Evolutionary conservation across 371 early-diverging fungal genomes (phyloP), one percentile per base, ranked within the genome.

Genomic region (Smittium culicis): DNA sequence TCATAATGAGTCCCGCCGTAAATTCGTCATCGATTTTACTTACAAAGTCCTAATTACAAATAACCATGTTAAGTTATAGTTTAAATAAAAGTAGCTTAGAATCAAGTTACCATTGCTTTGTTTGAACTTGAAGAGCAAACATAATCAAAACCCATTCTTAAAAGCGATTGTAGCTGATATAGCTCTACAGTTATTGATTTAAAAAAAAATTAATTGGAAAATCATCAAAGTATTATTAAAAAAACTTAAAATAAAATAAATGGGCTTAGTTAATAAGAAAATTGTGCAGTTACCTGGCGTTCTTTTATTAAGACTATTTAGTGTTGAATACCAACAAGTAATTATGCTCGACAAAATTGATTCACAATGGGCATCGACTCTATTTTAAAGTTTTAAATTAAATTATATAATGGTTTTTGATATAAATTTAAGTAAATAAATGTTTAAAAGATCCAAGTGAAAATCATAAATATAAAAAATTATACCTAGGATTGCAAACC

Each of bases 281-380:
- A 45, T 45, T 11, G 45, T 20, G 20, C 5, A 45, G 20, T 59
- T 63, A 63, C 63, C 63, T 31, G n/a, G 11, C 30, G 32, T 63
- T n/a, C 33, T n/a, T 5, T 27, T 2, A 32, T 63, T 63, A 2
- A 17, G 2, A 63, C 24, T 2, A 63, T 63, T 33, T 34, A 30
- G 63, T 31, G 63, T 35, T n/a, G 63, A 63, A 14, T 63, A n/a
- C 63, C 63, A 63, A 33, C 63, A 63, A 3, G 63, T 31, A 24
- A 63, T 33, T 25, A 63, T 34, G 2, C 29, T 2, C 2, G n/a
- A 31, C 24, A 63, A 31, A 2, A 63, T 27, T 17, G 8, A 14
- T 8, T 63, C 33, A 30, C n/a, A n/a, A 33, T 63, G 35, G 63
- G n/a, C 31, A 11, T 35, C 63, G 5, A 33, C 33, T 63, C 63